Base-by-base conservation (phyloP, 2,329 filamentous ascomycete species). In the Daldinia eschscholtzii region DNA sequence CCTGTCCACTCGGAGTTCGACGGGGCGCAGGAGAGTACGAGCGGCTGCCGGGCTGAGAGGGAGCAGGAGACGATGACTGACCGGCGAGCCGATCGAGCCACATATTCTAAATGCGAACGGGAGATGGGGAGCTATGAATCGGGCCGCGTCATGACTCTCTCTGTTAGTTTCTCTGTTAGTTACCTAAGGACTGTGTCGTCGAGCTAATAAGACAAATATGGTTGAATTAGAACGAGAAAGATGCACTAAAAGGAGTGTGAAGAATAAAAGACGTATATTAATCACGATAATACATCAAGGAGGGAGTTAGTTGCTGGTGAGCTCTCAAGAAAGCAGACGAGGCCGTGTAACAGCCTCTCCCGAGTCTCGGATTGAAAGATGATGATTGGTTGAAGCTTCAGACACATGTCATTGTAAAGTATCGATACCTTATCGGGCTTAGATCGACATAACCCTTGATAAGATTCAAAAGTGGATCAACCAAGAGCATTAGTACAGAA, bases 61-160 rank as follows among this genome's bases (percentile, higher is more conserved):
- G 64, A 30, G 76, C 73, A n/a, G 89, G 87, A 65, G 89, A 88
- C 70, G 87, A 89, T 64, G 90, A 87, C 80, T 92, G 90, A 75
- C 87, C 89, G 72, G 92, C 91, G 72, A 97, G 89, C 79, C 94
- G 91, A 83, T 97, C 94, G 78, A 97, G 89, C 94, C 94, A 97
- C 93, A 97, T 97, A 75, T 81, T 67, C 64, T 64, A 64, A 23
- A 71, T 66, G 63, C 44, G 65, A 67, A 62, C 30, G 68, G 68
- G 69, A 37, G 71, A 65, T 55, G 30, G 71, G 30, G 33, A 9
- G 33, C 61, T 60, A 65, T 60, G 53, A 52, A 48, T 62, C 58
- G 30, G 61, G 35, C 44, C 62, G 65, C 57, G 64, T 61, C 71
- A 72, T 73, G 70, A 65, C 67, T 66, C 62, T 59, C 48, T 57